Percentiles rank a stretch among this genome's conserved stretches.
These are phyloP conservation scores for Pseudogymnoascus sp. DNA, from an alignment of 2,329 filamentous ascomycete genomes.

Conservation along the genomic window DNA sequence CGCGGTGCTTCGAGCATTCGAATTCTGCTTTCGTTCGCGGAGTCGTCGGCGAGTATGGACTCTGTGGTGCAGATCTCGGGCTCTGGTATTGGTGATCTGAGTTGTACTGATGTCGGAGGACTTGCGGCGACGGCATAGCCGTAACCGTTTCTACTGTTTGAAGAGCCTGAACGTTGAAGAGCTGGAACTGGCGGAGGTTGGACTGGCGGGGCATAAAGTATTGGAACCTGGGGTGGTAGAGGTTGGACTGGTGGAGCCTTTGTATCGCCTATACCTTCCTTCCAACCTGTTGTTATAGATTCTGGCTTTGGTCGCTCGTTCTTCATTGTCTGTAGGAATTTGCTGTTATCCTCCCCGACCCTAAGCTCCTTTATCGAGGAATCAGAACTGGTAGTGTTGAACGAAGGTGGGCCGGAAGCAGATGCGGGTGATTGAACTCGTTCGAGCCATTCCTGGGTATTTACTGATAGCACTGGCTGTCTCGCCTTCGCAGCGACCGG, in stretches of 20 bases:
- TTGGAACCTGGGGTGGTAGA: neutral
- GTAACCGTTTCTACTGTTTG: neutral
- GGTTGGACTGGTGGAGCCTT: neutral
- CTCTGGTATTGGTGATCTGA: conserved; percentile 11
- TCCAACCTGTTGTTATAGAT: conserved; percentile 1
- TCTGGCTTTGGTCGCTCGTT: conserved; percentile 23
- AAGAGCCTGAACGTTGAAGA: neutral
- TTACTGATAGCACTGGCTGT: conserved; percentile 26
- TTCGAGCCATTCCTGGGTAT: conserved; percentile 25
- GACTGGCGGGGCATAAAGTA: neutral
- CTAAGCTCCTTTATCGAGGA: conserved; percentile 25
- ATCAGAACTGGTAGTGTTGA: conserved; percentile 20
- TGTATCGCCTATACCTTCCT: neutral
- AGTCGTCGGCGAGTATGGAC: conserved; percentile 10
- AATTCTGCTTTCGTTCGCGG: conserved; percentile 5
- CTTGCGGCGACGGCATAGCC: neutral
- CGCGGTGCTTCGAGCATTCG: neutral
- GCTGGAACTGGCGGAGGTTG: neutral
- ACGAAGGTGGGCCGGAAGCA: conserved; percentile 19
- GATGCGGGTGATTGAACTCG: conserved; percentile 18
- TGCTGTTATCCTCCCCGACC: conserved; percentile 28
- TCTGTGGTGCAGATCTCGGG: conserved; percentile 14
- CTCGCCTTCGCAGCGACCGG: conserved; percentile 28
- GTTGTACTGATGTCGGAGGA: neutral
- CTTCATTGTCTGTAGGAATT: conserved; percentile 29